Evolutionary conservation across 2,329 filamentous ascomycete species (phyloP), one percentile per base, ranked within the genome.

Genomic region (Sphaerulina musiva): DNA sequence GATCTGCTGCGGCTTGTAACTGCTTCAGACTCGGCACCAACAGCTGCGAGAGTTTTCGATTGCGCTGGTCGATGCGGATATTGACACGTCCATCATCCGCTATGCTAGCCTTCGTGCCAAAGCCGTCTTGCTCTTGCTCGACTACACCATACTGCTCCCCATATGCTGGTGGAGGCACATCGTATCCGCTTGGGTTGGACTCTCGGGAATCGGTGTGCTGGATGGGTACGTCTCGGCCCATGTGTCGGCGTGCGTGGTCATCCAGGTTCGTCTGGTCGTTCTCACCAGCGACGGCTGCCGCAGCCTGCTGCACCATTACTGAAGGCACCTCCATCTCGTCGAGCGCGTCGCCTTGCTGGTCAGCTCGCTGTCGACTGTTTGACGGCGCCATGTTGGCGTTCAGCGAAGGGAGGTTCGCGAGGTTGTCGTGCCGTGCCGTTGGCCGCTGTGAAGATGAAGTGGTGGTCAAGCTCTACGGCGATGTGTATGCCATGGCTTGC

Each of bases 61-160:
- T 83, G 61, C 82, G 84, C 68, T 89, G 84, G 65, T 85, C 83
- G 71, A 93, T 88, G 58, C 83, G 84, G 73, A 93, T 89, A 65
- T 89, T 83, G 63, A 93, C 78, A 65, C 89, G 82, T 23, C 88
- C 88, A 72, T 91, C 85, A 56, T 81, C 86, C 44, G 66, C 66
- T 14, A 74, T 64, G 43, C 59, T 62, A 1, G 72, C 72, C 45
- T 71, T 67, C 44, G 71, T 73, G 47, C 69, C 67, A 48, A 73
- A 66, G 8, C 70, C 71, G 52, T 68, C 66, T 58, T 72, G 68
- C 32, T 69, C 66, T 57, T 71, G 68, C 34, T 66, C 58, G 29
- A 74, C 64, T 23, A 63, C 58, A 45, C 70, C 70, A 51, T 70
- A 70, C 14, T 68, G 61, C 11, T 71, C 69, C 38, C 70, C 70